Evolutionary conservation across 2,329 filamentous ascomycete genomes (phyloP).

Genomic region (Rhynchosporium secalis): DNA sequence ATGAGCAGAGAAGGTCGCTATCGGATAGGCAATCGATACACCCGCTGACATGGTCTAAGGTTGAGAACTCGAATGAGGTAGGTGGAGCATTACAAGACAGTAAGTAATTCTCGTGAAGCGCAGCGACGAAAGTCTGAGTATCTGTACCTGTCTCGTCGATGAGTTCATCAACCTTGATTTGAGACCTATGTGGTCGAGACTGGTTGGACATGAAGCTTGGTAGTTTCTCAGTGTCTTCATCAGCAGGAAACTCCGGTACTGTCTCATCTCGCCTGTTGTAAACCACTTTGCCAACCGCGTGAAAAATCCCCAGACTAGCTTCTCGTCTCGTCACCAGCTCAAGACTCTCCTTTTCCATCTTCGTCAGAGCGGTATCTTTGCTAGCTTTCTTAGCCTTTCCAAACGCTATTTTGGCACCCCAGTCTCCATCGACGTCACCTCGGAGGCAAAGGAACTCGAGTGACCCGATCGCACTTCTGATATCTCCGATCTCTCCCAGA

Average conservation of each 20-base stretch:
- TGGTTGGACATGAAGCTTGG: conserved; percentile 59
- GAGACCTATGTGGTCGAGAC: conserved; percentile 60
- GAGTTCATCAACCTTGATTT: conserved; percentile 71
- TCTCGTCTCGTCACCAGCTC: conserved; percentile 84
- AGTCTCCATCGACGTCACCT: conserved; percentile 70
- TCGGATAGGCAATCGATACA: conserved; percentile 87
- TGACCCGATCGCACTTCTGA: conserved; percentile 87
- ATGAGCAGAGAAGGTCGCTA: conserved; percentile 79
- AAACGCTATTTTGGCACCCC: conserved; percentile 73
- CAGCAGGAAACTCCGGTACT: conserved; percentile 42
- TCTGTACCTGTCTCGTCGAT: conserved; percentile 94
- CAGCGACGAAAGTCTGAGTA: conserved; percentile 83
- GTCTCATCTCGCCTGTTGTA: conserved; percentile 84
- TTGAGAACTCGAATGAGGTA: conserved; percentile 54
- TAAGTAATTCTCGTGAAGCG: conserved; percentile 90
- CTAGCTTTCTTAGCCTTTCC: conserved; percentile 62
- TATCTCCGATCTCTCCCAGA: conserved; percentile 84
- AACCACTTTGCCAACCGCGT: conserved; percentile 91
- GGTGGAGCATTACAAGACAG: conserved; percentile 70
- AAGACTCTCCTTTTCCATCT: conserved; percentile 76
- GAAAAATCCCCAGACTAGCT: conserved; percentile 89
- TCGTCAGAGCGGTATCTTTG: conserved; percentile 65
- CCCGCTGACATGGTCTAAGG: conserved; percentile 77
- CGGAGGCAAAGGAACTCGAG: conserved; percentile 90
- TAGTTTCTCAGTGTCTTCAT: conserved; percentile 53